Percentiles rank a stretch among this genome's conserved stretches.
These are phyloP conservation scores for Cyclotella cryptica DNA, from an alignment of 108 stramenopile species.

Conservation along the genomic window DNA sequence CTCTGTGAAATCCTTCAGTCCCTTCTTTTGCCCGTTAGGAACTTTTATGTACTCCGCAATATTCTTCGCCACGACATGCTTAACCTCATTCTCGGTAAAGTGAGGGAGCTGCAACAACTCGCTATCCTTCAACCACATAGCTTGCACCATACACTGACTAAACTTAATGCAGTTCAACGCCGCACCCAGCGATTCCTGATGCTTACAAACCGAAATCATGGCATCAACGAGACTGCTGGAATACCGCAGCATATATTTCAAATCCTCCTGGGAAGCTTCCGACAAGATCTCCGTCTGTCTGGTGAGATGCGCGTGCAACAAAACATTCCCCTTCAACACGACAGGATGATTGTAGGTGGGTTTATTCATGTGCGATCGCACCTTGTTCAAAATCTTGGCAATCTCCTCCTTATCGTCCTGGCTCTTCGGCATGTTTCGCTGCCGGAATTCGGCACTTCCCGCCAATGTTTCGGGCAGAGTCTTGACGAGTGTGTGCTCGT, in stretches of 20 bases:
- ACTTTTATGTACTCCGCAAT: constrained; percentile 81
- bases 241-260: constrained; percentile 85
- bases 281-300: constrained; percentile 67
- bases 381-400: constrained; percentile 52
- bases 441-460: constrained; percentile 88
- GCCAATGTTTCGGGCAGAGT: constrained; percentile 87
- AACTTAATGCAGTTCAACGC: constrained; percentile 91
- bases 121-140: constrained; percentile 90
- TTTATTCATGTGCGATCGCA: constrained; percentile 86
- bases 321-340: constrained; percentile 93
- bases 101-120: constrained; percentile 92
- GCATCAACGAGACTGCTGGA: constrained; percentile 92
- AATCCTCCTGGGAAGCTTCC: constrained; percentile 61
- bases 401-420: constrained; percentile 72
- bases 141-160: constrained; percentile 93
- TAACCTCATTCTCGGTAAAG: constrained; percentile 83
- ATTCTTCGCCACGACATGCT: constrained; percentile 59
- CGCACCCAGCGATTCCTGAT: constrained; percentile 86
- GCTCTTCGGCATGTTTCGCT: constrained; percentile 79
- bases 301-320: constrained; percentile 91
- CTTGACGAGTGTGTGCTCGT: constrained; percentile 78
- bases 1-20: constrained; percentile 79
- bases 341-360: constrained; percentile 90
- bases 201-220: constrained; percentile 95
- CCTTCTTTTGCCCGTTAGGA: constrained; percentile 85